Evolutionary conservation across 495 filamentous ascomycete species (phyloP), one percentile per base, ranked within the genome.

Genomic region (Penicillium manginii): DNA sequence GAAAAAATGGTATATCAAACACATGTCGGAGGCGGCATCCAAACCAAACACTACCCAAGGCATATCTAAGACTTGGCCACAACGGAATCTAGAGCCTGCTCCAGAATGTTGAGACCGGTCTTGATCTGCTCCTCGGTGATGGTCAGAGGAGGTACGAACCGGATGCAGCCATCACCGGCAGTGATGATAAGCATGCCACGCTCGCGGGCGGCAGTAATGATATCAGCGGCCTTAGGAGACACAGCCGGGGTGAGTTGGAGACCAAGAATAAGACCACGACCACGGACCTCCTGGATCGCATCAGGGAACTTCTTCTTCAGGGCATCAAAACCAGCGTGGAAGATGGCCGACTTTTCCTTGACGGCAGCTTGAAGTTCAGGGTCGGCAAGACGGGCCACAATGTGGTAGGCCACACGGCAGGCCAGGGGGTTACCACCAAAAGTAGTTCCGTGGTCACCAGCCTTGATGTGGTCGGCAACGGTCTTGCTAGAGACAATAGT

Each of bases 391-490:
- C 90, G 81, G n/a, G 77, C 76, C 55, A 98, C 83, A 49, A 96
- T 86, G 69, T 93, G 84, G 67, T 96, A 88, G 3, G 91, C 96
- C 2, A 98, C 71, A 39, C 93, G 81, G 65, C 88, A 90, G 1
- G 85, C 94, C 14, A 98, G 79, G 17, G 94, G 96, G 76, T 98
- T 98, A 2, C 94, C 94, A 18, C 94, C 94, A 64, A 96, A 98
- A 12, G 94, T 98, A 2, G 94, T 98, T 21, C 94, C 94, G 71
- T 98, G 94, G 67, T 98, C 94, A 47, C 94, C 94, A 5, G 90
- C 85, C 65, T 90, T 87, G 69, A 98, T 96, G 70, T 88, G 87
- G n/a, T 87, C 81, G 9, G 84, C 87, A 0, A 98, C 92, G 29
- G 78, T 76, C 43, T 86, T 84, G 56, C 83, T 91, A 3, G 77